Base-by-base conservation (phyloP, 441 rosid genomes). In the Bruguiera hainesii region DNA sequence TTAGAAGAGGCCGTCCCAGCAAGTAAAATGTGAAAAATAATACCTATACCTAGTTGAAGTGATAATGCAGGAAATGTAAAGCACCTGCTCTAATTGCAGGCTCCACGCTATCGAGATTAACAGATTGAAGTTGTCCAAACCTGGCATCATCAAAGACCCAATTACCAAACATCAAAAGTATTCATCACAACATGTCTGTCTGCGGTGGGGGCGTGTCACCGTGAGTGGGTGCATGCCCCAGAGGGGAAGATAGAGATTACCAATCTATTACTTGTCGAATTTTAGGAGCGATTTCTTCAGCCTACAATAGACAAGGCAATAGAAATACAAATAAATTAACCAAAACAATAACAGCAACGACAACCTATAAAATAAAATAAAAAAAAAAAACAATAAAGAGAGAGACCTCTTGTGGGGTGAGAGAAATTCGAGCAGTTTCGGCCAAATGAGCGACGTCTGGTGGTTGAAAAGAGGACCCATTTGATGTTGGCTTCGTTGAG, bases 61-160 rank as follows among this genome's bases (percentile, higher is more conserved):
- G 15, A 37, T 37, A 10, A 37, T 21, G 28, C 57, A 53, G 57
- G 57, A 20, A 53, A 11, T 23, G n/a, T 7, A 55, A 69, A n/a
- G 71, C 58, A 93, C 97, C 97, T 82, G 96, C 94, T 90, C 96
- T 79, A 60, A 93, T 63, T 13, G 96, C 85, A 1, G 96, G 96
- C 71, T 89, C 93, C 5, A 93, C 87, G 72, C 82, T 81, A 68
- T 67, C 76, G 39, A 93, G 89, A 73, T 93, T 93, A 77, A 85
- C 90, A 59, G 81, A 87, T 81, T 89, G 97, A 78, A 93, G 94
- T 75, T 90, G 93, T 48, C 97, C 97, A 78, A 93, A 89, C 98
- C 98, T 93, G 79, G 64, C 39, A 29, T 4, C 9, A 35, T 15
- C 59, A 21, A 33, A 65, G 1, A 46, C 35, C 61, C 28, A 62